Conservation (phyloP, 176 grass and related monocot species). For the Luzula sylvatica region DNA sequence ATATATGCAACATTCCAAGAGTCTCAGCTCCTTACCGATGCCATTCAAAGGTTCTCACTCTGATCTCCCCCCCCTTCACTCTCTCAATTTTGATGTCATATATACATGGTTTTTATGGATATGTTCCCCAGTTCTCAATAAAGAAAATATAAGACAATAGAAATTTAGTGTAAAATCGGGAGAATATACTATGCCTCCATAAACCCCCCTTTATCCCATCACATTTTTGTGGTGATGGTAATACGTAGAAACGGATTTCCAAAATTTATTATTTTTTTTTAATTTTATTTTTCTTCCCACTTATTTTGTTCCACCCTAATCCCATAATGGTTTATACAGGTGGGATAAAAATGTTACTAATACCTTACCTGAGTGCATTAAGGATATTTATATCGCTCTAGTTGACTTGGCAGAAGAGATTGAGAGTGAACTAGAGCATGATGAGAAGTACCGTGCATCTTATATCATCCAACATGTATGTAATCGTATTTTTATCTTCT, state of each 20-base stretch:
- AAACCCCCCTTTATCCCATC: no score
- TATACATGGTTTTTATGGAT: neutral
- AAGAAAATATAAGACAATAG: neutral
- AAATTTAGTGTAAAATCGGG: neutral
- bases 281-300: neutral
- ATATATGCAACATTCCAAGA: slow-evolving; percentile 27
- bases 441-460: slow-evolving; percentile 16
- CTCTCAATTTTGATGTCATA: neutral
- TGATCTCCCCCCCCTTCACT: no score
- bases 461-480: slow-evolving; percentile 12
- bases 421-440: slow-evolving; percentile 4
- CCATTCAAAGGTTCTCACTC: slow-evolving; percentile 27
- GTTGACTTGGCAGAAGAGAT: slow-evolving; percentile 12
- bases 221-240: neutral
- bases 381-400: slow-evolving; percentile 9
- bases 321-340: slow-evolving; percentile 8
- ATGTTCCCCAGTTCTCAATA: no score
- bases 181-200: no score
- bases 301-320: neutral
- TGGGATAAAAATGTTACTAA: slow-evolving; percentile 14
- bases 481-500: neutral
- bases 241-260: neutral
- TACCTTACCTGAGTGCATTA: slow-evolving; percentile 16
- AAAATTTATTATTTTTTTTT: neutral
- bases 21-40: slow-evolving; percentile 12